phyloP scores from a whole-genome alignment of 352 stramenopile genomes.

The Globisporangium yorkense region DNA sequence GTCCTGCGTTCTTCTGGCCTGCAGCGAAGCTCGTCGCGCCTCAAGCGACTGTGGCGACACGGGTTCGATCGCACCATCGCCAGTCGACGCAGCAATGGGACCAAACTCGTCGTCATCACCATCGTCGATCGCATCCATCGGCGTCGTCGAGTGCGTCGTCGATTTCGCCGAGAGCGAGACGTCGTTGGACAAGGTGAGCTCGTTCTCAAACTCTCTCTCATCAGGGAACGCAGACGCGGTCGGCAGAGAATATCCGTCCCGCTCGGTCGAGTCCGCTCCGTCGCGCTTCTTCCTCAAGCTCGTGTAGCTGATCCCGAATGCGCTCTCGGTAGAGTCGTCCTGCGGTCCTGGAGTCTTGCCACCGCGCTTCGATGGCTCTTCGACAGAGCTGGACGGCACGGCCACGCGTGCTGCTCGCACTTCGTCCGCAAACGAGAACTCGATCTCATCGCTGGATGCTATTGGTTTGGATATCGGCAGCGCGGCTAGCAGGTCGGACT shows the following conservation, averaged over 20 bases:
- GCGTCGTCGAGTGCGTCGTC: not conserved
- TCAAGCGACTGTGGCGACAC: constrained; percentile 8
- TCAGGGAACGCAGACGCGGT: constrained; percentile 38
- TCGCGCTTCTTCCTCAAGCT: constrained; percentile 30
- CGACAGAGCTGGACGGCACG: constrained; percentile 15
- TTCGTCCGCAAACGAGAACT: constrained; percentile 24
- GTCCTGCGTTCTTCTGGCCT: constrained; percentile 22
- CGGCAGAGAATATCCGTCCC: constrained; percentile 24
- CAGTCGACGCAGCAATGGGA: not conserved
- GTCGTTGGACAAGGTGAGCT: constrained; percentile 26
- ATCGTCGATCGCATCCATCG: not conserved
- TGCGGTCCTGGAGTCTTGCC: constrained; percentile 5
- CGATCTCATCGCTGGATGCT: constrained; percentile 9
- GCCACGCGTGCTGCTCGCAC: constrained; percentile 24
- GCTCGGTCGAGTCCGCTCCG: not conserved
- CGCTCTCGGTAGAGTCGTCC: constrained; percentile 12
- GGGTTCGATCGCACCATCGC: not conserved
- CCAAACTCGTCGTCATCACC: constrained; percentile 39
- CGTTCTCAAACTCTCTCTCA: constrained; percentile 40
- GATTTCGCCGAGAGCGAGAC: constrained; percentile 29
- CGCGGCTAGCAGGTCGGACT: constrained; percentile 1
- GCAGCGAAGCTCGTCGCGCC: constrained; percentile 17
- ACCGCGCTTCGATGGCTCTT: constrained; percentile 17
- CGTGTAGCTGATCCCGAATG: constrained; percentile 64
- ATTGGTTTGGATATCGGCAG: constrained; percentile 1